These are phyloP conservation scores for Candida xiaguanensis DNA, from an alignment of 805 yeast species.

Conservation along the genomic window DNA sequence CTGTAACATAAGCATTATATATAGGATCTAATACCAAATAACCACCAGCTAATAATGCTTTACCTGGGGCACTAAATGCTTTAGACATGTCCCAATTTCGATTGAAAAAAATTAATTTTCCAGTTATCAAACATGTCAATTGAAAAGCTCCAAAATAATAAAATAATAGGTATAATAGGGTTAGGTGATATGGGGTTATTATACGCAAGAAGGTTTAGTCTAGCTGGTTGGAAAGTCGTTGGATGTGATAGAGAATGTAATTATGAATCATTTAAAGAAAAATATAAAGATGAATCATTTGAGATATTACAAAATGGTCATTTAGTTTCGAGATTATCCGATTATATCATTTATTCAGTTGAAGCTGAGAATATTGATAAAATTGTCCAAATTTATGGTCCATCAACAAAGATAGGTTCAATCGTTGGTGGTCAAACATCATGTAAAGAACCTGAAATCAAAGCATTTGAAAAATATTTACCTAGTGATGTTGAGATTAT, in stretches of 20 bases:
- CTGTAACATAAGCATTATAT: conserved; percentile 77
- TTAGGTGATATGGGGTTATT: conserved; percentile 95
- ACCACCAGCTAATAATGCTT: conserved; percentile 93
- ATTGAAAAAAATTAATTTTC: not conserved
- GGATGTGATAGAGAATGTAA: conserved; percentile 81
- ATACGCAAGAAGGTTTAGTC: conserved; percentile 73
- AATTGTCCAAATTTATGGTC: conserved; percentile 76
- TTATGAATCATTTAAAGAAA: conserved; percentile 43
- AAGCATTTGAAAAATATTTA: conserved; percentile 71
- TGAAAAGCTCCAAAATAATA: conserved; percentile 23
- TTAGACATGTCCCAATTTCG: conserved; percentile 16
- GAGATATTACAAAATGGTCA: conserved; percentile 75
- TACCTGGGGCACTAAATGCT: conserved; percentile 92
- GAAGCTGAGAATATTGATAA: conserved; percentile 82
- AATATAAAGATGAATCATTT: conserved; percentile 43
- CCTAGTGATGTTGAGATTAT: conserved; percentile 82
- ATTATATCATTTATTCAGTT: conserved; percentile 83
- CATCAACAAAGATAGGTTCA: conserved; percentile 82
- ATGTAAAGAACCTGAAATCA: conserved; percentile 87
- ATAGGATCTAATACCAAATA: conserved; percentile 80
- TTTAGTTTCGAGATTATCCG: conserved; percentile 73
- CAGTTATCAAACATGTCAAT: not conserved
- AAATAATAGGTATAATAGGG: conserved; percentile 86
- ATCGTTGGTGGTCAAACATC: conserved; percentile 98
- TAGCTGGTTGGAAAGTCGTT: conserved; percentile 84